Conservation (phyloP, 768 basidiomycete species). For the Phlebiopsis gigantea region DNA sequence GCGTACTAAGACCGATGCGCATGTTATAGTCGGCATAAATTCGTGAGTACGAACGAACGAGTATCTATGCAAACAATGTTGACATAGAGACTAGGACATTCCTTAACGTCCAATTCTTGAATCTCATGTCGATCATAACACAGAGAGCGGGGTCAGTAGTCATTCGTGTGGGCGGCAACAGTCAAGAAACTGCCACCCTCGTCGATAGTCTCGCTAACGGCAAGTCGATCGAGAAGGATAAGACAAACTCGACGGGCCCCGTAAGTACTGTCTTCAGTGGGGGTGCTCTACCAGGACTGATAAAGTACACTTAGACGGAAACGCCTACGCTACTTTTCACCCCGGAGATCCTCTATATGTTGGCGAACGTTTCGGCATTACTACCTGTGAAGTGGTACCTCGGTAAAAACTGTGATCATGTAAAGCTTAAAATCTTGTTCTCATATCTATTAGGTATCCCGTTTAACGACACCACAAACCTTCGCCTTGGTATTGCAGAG, state of each 20-base stretch:
- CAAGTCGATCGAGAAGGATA: conserved; percentile 19
- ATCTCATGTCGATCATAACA: conserved; percentile 41
- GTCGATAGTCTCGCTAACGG: conserved; percentile 14
- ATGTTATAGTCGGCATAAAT: conserved; percentile 16
- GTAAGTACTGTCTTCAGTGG: conserved; percentile 34
- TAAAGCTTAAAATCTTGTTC: no score
- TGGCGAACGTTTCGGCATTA: conserved; percentile 39
- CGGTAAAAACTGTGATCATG: no score
- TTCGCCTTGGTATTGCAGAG: conserved; percentile 32
- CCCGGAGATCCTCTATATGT: conserved; percentile 43
- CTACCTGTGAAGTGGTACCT: conserved; percentile 46
- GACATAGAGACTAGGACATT: conserved; percentile 10
- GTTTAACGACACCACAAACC: conserved; percentile 23
- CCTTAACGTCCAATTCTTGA: conserved; percentile 37
- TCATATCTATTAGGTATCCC: conserved; percentile 19
- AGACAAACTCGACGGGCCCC: conserved; percentile 29
- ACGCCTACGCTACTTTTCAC: conserved; percentile 47
- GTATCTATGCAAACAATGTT: no score
- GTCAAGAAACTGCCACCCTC: conserved; percentile 40
- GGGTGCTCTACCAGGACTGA: no score
- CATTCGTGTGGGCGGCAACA: conserved; percentile 44
- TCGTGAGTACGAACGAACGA: background rate
- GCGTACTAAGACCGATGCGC: no score
- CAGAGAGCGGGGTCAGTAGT: conserved; percentile 38
- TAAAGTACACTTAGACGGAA: conserved; percentile 34